These are phyloP conservation scores for Pogostemon cablin DNA, from an alignment of 257 asterid species.

Conservation along the genomic window DNA sequence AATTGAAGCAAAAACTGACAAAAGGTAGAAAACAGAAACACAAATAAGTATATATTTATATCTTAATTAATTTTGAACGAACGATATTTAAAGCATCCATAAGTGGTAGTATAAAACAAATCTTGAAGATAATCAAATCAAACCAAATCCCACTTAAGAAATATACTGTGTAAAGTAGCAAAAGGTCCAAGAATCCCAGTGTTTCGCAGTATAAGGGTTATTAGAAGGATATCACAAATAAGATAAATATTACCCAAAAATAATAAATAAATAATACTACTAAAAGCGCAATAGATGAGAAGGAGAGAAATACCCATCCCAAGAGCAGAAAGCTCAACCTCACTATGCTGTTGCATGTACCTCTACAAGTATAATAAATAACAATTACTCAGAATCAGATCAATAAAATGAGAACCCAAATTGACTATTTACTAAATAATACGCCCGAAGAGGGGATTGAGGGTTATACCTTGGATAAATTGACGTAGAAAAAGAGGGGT, in stretches of 20 bases:
- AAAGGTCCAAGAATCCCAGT: not conserved
- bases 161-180: not conserved
- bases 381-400: constrained; percentile 26
- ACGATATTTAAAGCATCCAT: not conserved
- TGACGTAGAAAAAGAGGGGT: constrained; percentile 75
- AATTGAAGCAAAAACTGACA: not conserved
- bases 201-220: not conserved
- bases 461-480: constrained; percentile 59
- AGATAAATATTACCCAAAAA: not conserved
- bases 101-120: too few relatives aligned
- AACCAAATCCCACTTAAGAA: not conserved
- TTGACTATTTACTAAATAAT: not conserved
- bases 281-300: not conserved
- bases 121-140: not conserved
- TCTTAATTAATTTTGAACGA: not conserved
- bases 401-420: not conserved
- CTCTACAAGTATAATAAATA: constrained; percentile 41
- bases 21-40: not conserved
- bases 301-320: constrained; percentile 56
- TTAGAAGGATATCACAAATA: not conserved
- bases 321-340: constrained; percentile 70
- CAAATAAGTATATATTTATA: not conserved
- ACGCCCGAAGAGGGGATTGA: not conserved
- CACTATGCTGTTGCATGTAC: constrained; percentile 68
- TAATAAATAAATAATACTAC: not conserved